Percentiles rank a stretch among this genome's conserved stretches.
phyloP scores from a whole-genome alignment of 305 asterid species.

The Caryopteris hybrid region DNA sequence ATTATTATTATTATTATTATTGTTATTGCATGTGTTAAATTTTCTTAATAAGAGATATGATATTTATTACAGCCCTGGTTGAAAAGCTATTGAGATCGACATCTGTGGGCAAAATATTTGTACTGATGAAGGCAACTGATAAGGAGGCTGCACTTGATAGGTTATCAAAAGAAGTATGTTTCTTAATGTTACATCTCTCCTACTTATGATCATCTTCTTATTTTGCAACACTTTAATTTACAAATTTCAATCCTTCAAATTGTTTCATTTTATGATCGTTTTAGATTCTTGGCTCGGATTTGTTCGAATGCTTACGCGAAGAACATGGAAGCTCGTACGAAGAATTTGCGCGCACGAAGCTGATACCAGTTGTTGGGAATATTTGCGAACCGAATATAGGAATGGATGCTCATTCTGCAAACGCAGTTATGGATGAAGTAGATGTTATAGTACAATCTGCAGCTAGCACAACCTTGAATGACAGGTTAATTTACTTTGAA shows the following conservation, averaged over 20 bases:
- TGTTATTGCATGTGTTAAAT: neutral
- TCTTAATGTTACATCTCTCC: neutral
- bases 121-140: constrained; percentile 25
- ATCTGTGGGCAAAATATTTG: constrained; percentile 17
- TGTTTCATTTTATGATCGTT: neutral
- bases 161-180: constrained; percentile 21
- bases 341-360: constrained; percentile 18
- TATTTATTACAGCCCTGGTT: constrained; percentile 6
- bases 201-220: too few relatives aligned
- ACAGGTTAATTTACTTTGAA: constrained; percentile 13
- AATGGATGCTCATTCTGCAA: constrained; percentile 19
- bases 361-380: constrained; percentile 28
- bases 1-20: neutral
- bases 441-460: constrained; percentile 32
- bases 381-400: constrained; percentile 27
- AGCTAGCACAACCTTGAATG: constrained; percentile 32
- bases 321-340: constrained; percentile 20
- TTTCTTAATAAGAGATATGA: too few relatives aligned
- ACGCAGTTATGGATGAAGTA: constrained; percentile 21
- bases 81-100: constrained; percentile 28
- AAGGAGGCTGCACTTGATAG: constrained; percentile 27
- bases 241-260: neutral
- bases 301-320: constrained; percentile 16
- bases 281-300: constrained; percentile 24
- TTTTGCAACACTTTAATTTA: too few relatives aligned